Evolutionary conservation across 805 yeast genomes (phyloP).

Genomic region (Spathaspora girioi): DNA sequence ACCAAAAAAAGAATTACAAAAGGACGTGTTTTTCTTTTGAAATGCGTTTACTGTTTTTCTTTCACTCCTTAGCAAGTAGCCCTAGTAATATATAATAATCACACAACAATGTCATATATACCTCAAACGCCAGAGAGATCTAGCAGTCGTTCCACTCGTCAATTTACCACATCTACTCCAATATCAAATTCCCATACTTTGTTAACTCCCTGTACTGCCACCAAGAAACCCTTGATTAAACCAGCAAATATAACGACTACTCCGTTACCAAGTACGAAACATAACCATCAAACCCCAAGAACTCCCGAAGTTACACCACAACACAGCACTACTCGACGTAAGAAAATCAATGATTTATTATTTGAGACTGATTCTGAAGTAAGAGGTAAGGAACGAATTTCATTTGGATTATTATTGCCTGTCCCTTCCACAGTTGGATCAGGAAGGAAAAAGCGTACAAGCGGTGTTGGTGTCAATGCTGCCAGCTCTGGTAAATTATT

Average conservation of each 20-base stretch:
- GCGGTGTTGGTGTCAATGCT: neutral
- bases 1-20: neutral
- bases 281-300: conserved; percentile 12
- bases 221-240: neutral
- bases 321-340: conserved; percentile 13
- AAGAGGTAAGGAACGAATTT: conserved; percentile 1
- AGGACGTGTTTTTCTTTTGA: neutral
- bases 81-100: neutral
- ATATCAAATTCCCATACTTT: conserved; percentile 1
- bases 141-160: neutral
- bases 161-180: neutral
- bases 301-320: conserved; percentile 34
- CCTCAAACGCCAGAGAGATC: neutral
- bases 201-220: conserved; percentile 4
- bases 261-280: conserved; percentile 2
- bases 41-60: neutral
- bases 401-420: conserved; percentile 30
- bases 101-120: neutral
- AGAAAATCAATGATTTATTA: conserved; percentile 15
- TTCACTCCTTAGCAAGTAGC: neutral
- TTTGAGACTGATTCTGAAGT: conserved; percentile 9
- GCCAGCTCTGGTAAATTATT: neutral
- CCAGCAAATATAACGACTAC: conserved; percentile 1
- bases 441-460: conserved; percentile 22
- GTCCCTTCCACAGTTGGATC: conserved; percentile 36